A percentile compares a stretch with the other conserved stretches of the same genome.
Evolutionary conservation across 768 basidiomycete genomes (phyloP).

Genomic region (Lactarius evosmus): DNA sequence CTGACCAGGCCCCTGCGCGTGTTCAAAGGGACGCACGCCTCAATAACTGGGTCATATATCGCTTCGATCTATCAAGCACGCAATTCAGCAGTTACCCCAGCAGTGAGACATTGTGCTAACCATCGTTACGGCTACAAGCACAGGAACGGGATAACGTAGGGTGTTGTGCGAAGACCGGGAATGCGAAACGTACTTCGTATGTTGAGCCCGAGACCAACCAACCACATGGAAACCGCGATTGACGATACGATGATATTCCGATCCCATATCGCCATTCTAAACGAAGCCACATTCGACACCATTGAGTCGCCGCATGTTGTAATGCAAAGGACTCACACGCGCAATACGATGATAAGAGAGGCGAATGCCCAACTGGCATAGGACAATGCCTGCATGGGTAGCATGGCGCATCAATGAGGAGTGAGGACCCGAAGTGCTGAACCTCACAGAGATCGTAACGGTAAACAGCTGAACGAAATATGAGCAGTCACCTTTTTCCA

Average conservation of each 20-base stretch:
- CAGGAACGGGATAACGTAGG: neutral
- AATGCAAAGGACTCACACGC: neutral
- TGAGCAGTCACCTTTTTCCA: too few relatives aligned
- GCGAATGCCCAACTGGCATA: neutral
- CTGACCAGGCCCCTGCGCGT: neutral
- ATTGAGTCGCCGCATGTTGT: too few relatives aligned
- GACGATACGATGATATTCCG: neutral
- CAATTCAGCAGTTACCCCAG: neutral
- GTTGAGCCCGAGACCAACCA: neutral
- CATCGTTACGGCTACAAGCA: neutral
- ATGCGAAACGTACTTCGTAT: neutral
- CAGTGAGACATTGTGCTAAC: neutral
- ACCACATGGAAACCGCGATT: neutral
- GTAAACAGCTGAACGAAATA: neutral
- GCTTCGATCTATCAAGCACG: neutral
- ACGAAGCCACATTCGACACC: neutral
- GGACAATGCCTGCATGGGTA: neutral
- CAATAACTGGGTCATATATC: neutral
- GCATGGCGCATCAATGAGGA: neutral
- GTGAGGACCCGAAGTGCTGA: neutral
- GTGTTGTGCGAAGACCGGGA: neutral
- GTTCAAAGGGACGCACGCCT: neutral
- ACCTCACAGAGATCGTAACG: neutral
- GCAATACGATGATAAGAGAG: constrained; percentile 6
- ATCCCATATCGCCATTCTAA: constrained; percentile 13